phyloP scores from a whole-genome alignment of 768 basidiomycete species.

The Collybia sp. region DNA sequence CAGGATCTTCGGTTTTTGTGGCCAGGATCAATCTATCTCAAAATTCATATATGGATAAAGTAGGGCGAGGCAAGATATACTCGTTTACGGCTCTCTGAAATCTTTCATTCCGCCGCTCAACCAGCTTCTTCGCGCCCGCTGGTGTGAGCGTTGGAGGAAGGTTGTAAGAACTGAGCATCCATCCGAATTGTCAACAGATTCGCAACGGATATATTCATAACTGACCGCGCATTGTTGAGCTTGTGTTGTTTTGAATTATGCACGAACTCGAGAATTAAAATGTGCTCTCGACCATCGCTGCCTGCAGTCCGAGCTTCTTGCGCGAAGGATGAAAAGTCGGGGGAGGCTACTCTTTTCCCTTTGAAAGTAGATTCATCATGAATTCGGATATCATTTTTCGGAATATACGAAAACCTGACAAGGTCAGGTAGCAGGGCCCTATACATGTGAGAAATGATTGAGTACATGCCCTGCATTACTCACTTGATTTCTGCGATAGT shows the following conservation, averaged over 20 bases:
- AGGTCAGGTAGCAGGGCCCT: constrained; percentile 82
- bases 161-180: not conserved
- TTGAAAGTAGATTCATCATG: constrained; percentile 29
- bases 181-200: constrained; percentile 4
- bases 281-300: constrained; percentile 29
- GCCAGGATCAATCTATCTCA: constrained; percentile 52
- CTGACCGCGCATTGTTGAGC: constrained; percentile 22
- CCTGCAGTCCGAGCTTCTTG: constrained; percentile 18
- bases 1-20: constrained; percentile 54
- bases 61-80: constrained; percentile 27
- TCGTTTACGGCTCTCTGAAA: constrained; percentile 68
- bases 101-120: constrained; percentile 63
- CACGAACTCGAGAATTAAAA: constrained; percentile 42
- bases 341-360: constrained; percentile 27
- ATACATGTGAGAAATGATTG: not conserved
- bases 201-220: not conserved
- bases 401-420: constrained; percentile 79
- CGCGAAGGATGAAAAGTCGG: constrained; percentile 30
- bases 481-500: constrained; percentile 85
- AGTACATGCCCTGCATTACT: constrained; percentile 9
- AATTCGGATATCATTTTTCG: constrained; percentile 54
- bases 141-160: constrained; percentile 42
- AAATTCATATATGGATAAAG: not conserved
- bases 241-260: constrained; percentile 31
- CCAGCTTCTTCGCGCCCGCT: constrained; percentile 58